Conservation (phyloP, 495 filamentous ascomycete genomes). For the Xylaria curta region DNA sequence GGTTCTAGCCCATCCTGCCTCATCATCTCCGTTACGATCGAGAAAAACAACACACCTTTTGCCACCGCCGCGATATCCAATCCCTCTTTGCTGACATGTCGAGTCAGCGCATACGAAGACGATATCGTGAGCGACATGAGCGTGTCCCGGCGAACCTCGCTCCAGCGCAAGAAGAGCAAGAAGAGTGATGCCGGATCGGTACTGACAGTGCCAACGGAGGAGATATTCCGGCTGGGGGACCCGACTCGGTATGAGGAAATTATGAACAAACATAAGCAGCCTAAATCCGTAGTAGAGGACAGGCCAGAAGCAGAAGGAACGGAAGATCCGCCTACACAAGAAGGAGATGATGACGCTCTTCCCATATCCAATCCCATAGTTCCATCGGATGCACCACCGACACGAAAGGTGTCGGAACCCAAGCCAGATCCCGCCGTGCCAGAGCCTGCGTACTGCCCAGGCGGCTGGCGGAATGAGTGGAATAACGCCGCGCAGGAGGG, state of each 20-base stretch:
- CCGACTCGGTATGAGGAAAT: slow-evolving; percentile 5
- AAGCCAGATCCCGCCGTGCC: slow-evolving; percentile 21
- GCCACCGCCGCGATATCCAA: slow-evolving; percentile 32
- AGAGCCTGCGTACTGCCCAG: slow-evolving; percentile 34
- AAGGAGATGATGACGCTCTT: neutral
- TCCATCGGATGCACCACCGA: neutral
- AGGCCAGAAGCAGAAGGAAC: no score
- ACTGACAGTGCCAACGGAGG: slow-evolving; percentile 34
- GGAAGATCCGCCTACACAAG: neutral
- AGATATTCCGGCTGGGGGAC: slow-evolving; percentile 35
- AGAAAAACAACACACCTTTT: slow-evolving; percentile 37
- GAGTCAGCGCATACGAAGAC: slow-evolving; percentile 27
- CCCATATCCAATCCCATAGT: neutral
- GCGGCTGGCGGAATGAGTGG: slow-evolving; percentile 40
- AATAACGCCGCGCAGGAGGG: slow-evolving; percentile 27
- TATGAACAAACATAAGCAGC: neutral
- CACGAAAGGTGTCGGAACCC: neutral
- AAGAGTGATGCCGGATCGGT: slow-evolving; percentile 35
- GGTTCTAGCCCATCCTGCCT: slow-evolving; percentile 34
- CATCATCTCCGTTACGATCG: slow-evolving; percentile 37
- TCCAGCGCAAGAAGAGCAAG: slow-evolving; percentile 35
- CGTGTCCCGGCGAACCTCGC: slow-evolving; percentile 38
- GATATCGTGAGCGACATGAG: slow-evolving; percentile 35
- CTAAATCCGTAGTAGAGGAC: neutral
- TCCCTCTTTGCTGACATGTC: slow-evolving; percentile 31